phyloP scores from a whole-genome alignment of 2,329 filamentous ascomycete genomes.

The Blumeria hordei region DNA sequence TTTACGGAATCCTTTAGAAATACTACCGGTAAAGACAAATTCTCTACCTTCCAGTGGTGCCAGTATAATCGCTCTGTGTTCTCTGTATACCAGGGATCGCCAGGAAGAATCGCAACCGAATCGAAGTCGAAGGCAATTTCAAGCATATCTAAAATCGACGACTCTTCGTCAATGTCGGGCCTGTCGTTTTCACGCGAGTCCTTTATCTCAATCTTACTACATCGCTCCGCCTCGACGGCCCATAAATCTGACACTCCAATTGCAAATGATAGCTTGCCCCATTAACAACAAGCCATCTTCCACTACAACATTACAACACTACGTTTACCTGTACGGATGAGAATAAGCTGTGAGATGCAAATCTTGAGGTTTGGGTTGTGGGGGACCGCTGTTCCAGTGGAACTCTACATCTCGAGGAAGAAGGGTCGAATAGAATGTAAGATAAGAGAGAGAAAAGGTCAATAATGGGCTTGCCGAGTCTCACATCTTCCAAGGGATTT shows the following conservation, averaged over 20 bases:
- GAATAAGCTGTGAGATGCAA: background rate
- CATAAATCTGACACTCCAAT: background rate
- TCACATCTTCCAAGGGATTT: too few species aligned
- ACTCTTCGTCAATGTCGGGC: background rate
- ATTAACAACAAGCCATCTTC: background rate
- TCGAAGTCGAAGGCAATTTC: background rate
- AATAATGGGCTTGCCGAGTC: background rate
- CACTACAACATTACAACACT: background rate
- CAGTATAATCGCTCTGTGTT: background rate
- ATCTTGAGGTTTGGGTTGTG: background rate
- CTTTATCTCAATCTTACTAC: background rate
- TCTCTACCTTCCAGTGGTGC: background rate
- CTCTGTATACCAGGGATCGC: background rate
- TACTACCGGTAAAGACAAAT: background rate
- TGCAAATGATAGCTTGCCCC: background rate
- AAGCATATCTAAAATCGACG: background rate
- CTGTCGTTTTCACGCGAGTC: background rate
- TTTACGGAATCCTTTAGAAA: too few species aligned
- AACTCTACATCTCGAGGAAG: background rate
- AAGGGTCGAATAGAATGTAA: background rate
- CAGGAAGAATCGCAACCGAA: background rate
- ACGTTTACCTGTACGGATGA: background rate
- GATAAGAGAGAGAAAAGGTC: background rate
- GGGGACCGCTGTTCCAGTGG: background rate
- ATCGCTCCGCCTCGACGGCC: background rate